phyloP scores from a whole-genome alignment of 1,284 basidiomycete species.

The Sporisorium exsertum region DNA sequence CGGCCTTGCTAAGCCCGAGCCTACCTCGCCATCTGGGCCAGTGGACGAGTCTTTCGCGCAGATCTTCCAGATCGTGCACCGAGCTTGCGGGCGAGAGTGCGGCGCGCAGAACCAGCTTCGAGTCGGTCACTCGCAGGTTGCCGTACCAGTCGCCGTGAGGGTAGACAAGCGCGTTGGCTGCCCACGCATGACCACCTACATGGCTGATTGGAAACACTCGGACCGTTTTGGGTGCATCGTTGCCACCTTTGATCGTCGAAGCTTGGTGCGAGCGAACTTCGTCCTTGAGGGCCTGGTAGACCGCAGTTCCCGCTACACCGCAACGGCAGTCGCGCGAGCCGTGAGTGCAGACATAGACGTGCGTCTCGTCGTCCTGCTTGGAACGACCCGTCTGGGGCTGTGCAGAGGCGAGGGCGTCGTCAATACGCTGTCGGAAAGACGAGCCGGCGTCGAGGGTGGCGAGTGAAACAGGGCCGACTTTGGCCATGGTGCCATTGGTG shows the following conservation, averaged over 20 bases:
- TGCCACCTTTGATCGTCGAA: conserved; percentile 35
- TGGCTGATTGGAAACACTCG: conserved; percentile 58
- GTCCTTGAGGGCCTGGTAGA: conserved; percentile 57
- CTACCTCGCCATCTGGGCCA: conserved; percentile 69
- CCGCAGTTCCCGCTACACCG: conserved; percentile 66
- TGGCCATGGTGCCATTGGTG: conserved; percentile 51
- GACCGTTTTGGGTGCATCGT: conserved; percentile 40
- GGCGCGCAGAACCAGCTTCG: conserved; percentile 57
- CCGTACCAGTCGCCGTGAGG: conserved; percentile 67
- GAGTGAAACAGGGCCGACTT: conserved; percentile 56
- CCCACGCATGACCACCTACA: conserved; percentile 66
- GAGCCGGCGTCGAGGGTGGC: conserved; percentile 46
- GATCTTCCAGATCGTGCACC: conserved; percentile 61
- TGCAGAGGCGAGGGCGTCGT: conserved; percentile 36
- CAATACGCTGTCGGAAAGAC: conserved; percentile 30
- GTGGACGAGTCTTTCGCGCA: conserved; percentile 59
- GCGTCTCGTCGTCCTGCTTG: conserved; percentile 42
- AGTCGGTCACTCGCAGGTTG: conserved; percentile 52
- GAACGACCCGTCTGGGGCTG: conserved; percentile 32
- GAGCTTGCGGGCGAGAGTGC: conserved; percentile 63
- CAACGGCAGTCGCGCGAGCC: conserved; percentile 69
- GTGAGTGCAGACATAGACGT: conserved; percentile 70
- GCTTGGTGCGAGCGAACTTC: conserved; percentile 56
- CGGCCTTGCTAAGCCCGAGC: conserved; percentile 58
- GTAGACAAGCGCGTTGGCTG: conserved; percentile 69